These are phyloP conservation scores for Trichoderma afroharzianum DNA, from an alignment of 2,329 filamentous ascomycete genomes.

Conservation along the genomic window DNA sequence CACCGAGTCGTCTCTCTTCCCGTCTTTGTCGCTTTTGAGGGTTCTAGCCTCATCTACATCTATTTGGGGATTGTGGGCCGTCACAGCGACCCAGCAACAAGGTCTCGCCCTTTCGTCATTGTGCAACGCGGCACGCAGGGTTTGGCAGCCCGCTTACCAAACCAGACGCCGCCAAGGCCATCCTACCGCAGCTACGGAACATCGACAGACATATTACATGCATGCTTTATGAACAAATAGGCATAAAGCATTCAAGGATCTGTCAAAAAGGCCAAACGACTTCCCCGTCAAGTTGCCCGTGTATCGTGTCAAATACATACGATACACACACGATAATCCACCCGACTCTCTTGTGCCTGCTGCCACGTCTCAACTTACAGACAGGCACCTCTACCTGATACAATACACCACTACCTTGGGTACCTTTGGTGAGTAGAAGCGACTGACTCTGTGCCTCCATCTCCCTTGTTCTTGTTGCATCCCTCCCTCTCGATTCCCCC, in stretches of 20 bases:
- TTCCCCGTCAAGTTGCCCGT: neutral
- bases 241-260: neutral
- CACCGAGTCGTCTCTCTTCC: neutral
- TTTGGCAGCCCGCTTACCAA: slow-evolving; percentile 9
- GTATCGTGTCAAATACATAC: neutral
- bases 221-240: slow-evolving; percentile 1
- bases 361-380: neutral
- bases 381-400: neutral
- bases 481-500: neutral
- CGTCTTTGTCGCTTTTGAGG: neutral
- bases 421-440: neutral
- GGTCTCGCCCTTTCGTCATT: slow-evolving; percentile 10
- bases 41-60: neutral
- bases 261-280: neutral
- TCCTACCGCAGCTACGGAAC: slow-evolving; percentile 13
- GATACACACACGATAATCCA: neutral
- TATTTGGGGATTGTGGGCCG: slow-evolving; percentile 9
- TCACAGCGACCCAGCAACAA: neutral
- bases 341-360: neutral
- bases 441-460: neutral
- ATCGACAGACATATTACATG: slow-evolving; percentile 5
- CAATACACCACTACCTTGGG: neutral
- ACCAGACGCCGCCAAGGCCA: slow-evolving; percentile 9
- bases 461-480: neutral
- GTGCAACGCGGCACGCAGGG: slow-evolving; percentile 12